Conservation (phyloP, 1,284 basidiomycete species). For the Lentinus polychrous region DNA sequence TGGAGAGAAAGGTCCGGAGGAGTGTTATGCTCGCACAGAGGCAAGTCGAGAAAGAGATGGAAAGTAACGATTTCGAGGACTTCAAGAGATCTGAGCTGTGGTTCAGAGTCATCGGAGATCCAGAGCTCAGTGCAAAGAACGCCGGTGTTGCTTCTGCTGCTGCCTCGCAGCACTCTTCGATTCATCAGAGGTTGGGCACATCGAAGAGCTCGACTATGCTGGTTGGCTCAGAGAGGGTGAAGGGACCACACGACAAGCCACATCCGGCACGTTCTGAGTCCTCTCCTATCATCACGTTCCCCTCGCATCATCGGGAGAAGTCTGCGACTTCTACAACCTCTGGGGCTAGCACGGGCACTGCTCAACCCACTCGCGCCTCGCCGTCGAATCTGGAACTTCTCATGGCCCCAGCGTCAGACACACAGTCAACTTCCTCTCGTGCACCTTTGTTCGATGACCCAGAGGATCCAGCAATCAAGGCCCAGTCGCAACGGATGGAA, state of each 20-base stretch:
- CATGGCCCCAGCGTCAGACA: conserved; percentile 60
- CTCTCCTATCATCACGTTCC: conserved; percentile 22
- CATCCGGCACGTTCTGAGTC: conserved; percentile 32
- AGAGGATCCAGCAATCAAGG: conserved; percentile 63
- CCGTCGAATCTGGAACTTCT: conserved; percentile 66
- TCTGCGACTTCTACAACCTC: conserved; percentile 22
- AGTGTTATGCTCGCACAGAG: conserved; percentile 81
- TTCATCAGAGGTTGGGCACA: not conserved
- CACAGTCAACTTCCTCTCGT: conserved; percentile 42
- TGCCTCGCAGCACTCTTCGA: not conserved
- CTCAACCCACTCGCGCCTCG: conserved; percentile 25
- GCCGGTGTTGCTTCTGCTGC: not conserved
- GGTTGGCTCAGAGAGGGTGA: conserved; percentile 6
- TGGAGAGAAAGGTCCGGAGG: conserved; percentile 59
- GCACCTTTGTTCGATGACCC: conserved; percentile 78
- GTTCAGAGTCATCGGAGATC: conserved; percentile 81
- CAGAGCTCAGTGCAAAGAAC: conserved; percentile 29
- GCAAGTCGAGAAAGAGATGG: conserved; percentile 85
- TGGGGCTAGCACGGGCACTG: conserved; percentile 19
- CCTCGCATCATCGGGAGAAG: conserved; percentile 26
- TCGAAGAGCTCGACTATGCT: not conserved
- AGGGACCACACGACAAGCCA: conserved; percentile 8
- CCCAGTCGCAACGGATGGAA: conserved; percentile 67
- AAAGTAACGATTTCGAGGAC: conserved; percentile 77
- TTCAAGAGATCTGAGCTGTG: conserved; percentile 87